Evolutionary conservation across 345 rosid genomes (phyloP), one percentile per base, ranked within the genome.

Genomic region (Arabidopsis suecica): DNA sequence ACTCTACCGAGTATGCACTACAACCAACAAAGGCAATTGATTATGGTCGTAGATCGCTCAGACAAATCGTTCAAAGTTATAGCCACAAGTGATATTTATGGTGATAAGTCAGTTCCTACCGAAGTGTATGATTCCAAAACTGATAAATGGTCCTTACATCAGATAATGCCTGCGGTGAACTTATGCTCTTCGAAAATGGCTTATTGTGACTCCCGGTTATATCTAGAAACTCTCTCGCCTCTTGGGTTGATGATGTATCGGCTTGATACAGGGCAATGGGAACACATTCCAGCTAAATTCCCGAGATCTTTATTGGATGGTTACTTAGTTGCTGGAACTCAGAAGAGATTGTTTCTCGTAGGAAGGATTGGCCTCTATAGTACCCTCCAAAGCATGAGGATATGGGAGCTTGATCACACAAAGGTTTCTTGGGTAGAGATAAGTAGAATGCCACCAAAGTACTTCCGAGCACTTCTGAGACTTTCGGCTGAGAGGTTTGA

Each of bases 181-280:
- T 90, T 91, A 71, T 91, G 96, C 83, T 91, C 98, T 20, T 91
- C 95, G 16, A 91, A 94, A 82, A 91, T 91, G 93, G 97, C 98
- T 0, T 89, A 89, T 76, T 94, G 97, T 66, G 95, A 91, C 82
- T 93, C 97, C 63, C 81, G 91, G 6, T 81, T 93, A 73, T 93
- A 90, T 80, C 80, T 93, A 70, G 98, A 91, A 82, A 88, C 98
- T 57, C 98, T 94, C 74, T 94, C 97, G 2, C 97, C 97, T 0
- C 93, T 94, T 72, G 98, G 98, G 65, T 81, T 94, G 84, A 91
- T 94, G 97, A 84, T 91, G 91, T 94, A 89, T 71, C 77, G 79
- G 58, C 87, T 94, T 69, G 91, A 91, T 73, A 81, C 86, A 9
- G 95, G 98, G 69, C 75, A 77, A 16, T 93, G 97, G 98, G 98